A percentile compares a stretch with the other conserved stretches of the same genome.
phyloP scores from a whole-genome alignment of 768 basidiomycete species.

The Kwoniella bestiolae region DNA sequence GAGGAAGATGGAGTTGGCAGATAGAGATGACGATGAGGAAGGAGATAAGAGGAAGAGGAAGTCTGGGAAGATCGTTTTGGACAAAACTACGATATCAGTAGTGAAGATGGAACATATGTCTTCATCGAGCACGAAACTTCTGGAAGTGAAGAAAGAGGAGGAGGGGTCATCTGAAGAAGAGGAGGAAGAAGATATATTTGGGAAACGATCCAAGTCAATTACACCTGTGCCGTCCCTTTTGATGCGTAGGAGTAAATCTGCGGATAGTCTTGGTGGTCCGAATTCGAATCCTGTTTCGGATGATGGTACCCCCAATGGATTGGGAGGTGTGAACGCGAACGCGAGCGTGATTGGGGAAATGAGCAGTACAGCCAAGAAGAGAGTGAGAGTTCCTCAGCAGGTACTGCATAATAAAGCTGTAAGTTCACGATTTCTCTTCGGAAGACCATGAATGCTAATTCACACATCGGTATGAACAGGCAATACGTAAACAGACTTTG shows the following conservation, averaged over 20 bases:
- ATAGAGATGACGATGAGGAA: constrained; percentile 27
- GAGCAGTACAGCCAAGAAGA: constrained; percentile 18
- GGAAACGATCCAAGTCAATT: constrained; percentile 25
- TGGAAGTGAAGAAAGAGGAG: not conserved
- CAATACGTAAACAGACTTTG: constrained; percentile 51
- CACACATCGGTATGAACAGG: no score
- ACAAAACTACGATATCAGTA: not conserved
- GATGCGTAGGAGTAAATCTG: constrained; percentile 2
- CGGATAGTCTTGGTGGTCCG: not conserved
- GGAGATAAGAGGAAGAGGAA: constrained; percentile 28
- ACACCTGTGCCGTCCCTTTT: not conserved
- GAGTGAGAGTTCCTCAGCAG: constrained; percentile 40
- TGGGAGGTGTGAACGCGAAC: not conserved
- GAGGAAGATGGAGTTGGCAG: constrained; percentile 8
- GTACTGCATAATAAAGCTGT: constrained; percentile 52
- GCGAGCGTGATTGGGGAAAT: not conserved
- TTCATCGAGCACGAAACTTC: not conserved
- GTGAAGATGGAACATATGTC: constrained; percentile 4
- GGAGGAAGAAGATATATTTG: constrained; percentile 51
- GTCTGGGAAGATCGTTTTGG: constrained; percentile 33
- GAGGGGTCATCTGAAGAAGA: not conserved
- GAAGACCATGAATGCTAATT: not conserved
- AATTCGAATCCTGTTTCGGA: constrained; percentile 6
- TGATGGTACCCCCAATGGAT: not conserved
- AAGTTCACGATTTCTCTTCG: constrained; percentile 12